Conservation (phyloP, 1,284 basidiomycete species). For the Heterobasidion parviporum region DNA sequence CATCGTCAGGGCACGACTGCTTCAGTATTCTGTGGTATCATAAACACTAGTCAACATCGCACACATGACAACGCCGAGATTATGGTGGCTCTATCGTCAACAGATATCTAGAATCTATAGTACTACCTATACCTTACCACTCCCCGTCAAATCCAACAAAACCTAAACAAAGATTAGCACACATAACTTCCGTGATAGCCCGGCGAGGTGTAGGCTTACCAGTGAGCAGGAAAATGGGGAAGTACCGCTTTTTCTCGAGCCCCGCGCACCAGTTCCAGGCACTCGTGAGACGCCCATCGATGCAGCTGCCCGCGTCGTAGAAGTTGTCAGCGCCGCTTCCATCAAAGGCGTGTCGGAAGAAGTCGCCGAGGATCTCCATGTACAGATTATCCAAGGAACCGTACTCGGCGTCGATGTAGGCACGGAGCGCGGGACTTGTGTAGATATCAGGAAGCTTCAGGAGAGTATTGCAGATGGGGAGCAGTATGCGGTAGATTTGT, state of each 20-base stretch:
- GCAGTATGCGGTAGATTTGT: constrained; percentile 77
- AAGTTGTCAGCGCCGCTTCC: constrained; percentile 77
- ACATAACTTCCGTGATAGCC: not conserved
- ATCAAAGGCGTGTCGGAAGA: constrained; percentile 79
- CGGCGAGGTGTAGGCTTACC: constrained; percentile 34
- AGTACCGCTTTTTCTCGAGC: constrained; percentile 77
- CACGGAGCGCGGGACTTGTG: constrained; percentile 55
- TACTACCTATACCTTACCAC: constrained; percentile 38
- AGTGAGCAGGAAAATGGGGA: constrained; percentile 67
- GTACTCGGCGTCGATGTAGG: constrained; percentile 76
- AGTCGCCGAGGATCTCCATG: constrained; percentile 67
- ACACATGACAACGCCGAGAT: too few relatives aligned
- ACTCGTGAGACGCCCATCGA: constrained; percentile 64
- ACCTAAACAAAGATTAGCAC: constrained; percentile 28
- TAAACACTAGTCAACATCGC: too few relatives aligned
- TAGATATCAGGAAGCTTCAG: constrained; percentile 58
- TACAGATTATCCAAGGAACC: constrained; percentile 60
- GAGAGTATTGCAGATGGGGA: constrained; percentile 74
- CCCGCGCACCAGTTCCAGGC: constrained; percentile 83
- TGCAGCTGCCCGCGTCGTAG: constrained; percentile 65
- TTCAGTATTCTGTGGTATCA: too few relatives aligned
- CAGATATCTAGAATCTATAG: not conserved
- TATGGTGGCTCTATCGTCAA: too few relatives aligned
- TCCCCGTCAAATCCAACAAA: constrained; percentile 80
- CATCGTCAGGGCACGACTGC: too few relatives aligned